Conservation (phyloP, 441 rosid genomes). For the Omphalea diandra region DNA sequence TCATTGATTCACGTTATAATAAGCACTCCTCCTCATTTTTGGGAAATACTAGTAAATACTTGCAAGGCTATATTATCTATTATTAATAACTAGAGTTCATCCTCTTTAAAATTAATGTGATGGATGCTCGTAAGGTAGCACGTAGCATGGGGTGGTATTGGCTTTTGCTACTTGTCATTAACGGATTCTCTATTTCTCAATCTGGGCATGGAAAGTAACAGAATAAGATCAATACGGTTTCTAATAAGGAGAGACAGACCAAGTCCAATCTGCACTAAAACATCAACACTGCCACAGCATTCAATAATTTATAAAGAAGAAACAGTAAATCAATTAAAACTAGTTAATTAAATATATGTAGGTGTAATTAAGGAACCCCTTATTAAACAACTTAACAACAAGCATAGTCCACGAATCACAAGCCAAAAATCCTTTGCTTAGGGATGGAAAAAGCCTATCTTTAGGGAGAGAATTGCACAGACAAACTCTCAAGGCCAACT, state of each 20-base stretch:
- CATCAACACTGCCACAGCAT: no score
- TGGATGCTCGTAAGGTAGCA: constrained; percentile 14
- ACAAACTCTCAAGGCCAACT: not conserved
- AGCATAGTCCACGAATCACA: not conserved
- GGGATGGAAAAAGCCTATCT: not conserved
- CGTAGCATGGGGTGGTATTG: not conserved
- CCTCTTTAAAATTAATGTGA: not conserved
- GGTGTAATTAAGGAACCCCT: not conserved
- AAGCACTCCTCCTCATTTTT: not conserved
- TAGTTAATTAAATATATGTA: not conserved
- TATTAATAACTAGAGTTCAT: no score
- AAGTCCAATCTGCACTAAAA: no score
- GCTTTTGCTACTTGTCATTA: constrained; percentile 10
- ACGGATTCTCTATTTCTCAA: not conserved
- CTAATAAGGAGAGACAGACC: not conserved
- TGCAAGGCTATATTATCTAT: not conserved
- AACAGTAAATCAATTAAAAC: not conserved
- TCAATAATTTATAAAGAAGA: no score
- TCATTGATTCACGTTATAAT: constrained; percentile 15
- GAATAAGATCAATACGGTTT: not conserved
- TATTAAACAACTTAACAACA: no score
- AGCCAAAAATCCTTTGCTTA: constrained; percentile 7
- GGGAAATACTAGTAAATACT: not conserved
- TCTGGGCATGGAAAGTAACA: not conserved
- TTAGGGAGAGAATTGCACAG: not conserved